A percentile compares a stretch with the other conserved stretches of the same genome.
Evolutionary conservation across 495 filamentous ascomycete species (phyloP).

Genomic region (Penicillium coprophilum): DNA sequence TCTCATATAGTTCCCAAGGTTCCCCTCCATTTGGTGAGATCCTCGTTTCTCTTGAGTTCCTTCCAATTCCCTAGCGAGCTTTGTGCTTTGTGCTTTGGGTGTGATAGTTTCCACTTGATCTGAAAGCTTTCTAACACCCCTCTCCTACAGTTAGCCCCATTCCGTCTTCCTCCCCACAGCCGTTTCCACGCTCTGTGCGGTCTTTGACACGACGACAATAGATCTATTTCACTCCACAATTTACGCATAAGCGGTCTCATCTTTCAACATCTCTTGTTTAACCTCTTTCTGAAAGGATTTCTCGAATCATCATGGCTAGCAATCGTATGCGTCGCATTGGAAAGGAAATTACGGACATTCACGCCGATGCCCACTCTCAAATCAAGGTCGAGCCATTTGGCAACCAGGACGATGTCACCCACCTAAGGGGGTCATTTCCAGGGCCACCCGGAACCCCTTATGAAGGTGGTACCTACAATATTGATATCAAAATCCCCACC

Average conservation of each 20-base stretch:
- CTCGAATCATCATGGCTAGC: conserved; percentile 58
- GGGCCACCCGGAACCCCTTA: conserved; percentile 94
- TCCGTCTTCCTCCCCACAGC: background rate
- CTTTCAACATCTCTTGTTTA: background rate
- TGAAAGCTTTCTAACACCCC: background rate
- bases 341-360: conserved; percentile 90
- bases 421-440: conserved; percentile 78
- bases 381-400: conserved; percentile 67
- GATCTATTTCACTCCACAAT: background rate
- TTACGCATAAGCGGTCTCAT: background rate
- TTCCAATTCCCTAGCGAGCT: background rate
- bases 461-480: conserved; percentile 77
- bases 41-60: conserved; percentile 2
- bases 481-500: conserved; percentile 83
- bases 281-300: background rate
- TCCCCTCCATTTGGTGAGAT: conserved; percentile 22
- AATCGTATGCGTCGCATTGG: conserved; percentile 79
- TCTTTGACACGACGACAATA: background rate
- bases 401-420: conserved; percentile 70
- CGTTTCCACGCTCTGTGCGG: background rate
- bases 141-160: background rate
- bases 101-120: background rate
- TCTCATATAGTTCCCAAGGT: conserved; percentile 20
- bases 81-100: background rate
- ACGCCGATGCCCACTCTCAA: conserved; percentile 69